Conservation (phyloP, 768 basidiomycete species). For the Leccinum broughii region DNA sequence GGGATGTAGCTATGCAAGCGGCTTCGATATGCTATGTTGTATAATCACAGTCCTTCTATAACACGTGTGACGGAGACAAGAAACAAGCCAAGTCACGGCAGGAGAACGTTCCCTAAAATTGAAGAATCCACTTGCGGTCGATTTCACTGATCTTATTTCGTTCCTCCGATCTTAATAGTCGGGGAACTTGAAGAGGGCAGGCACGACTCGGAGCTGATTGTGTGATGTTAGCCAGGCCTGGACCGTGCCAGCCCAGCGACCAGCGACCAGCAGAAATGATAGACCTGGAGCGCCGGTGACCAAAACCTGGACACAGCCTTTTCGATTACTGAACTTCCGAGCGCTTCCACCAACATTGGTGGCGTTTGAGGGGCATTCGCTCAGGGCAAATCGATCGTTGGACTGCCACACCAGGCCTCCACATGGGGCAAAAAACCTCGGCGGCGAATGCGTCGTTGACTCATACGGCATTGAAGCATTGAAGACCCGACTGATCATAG, state of each 20-base stretch:
- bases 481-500: background rate
- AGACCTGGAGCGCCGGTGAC: background rate
- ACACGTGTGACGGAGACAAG: background rate
- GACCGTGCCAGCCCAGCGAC: background rate
- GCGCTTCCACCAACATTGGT: background rate
- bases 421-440: background rate
- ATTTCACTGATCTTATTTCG: background rate
- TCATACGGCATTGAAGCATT: background rate
- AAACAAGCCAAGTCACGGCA: background rate
- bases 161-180: background rate
- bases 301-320: background rate
- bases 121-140: background rate
- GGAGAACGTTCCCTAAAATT: background rate
- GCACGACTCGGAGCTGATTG: background rate
- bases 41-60: background rate
- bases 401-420: background rate
- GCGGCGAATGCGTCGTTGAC: background rate
- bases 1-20: slow-evolving; percentile 2
- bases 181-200: background rate
- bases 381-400: background rate
- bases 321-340: background rate
- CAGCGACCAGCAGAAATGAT: background rate
- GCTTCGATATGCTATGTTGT: slow-evolving; percentile 1
- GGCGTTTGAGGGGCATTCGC: background rate
- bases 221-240: background rate